Base-by-base conservation (phyloP, 2,329 filamentous ascomycete species). In the Fusarium sp. region DNA sequence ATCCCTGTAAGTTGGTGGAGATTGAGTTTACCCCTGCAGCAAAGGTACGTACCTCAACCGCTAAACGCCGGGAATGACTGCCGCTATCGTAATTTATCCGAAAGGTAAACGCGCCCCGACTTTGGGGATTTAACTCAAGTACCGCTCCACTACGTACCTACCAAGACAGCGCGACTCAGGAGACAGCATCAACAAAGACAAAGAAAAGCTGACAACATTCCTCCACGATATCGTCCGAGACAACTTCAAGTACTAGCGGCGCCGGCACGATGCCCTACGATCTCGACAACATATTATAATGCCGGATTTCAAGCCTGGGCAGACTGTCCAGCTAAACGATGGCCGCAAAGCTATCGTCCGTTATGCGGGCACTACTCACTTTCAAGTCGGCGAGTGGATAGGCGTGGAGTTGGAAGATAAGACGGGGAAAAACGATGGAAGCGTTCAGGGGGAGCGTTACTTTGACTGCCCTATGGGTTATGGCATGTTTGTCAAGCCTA, bases 401-500 rank as follows among this genome's bases (percentile, higher is more conserved):
- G 95, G 95, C 71, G 89, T 98, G 65, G 95, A 97, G 84, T 88
- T 98, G 61, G 90, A 94, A 56, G 92, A 93, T 49, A 85, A 91
- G 57, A 89, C 88, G 23, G 95, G 96, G 35, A 98, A 98, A 85
- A 98, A 98, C 76, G 94, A 98, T 86, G 95, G 95, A 71, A 92
- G 92, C 60, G 93, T 98, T 49, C 89, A 95, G 80, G 95, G 94
- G 68, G 89, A 93, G 78, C 87, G 93, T 23, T 98, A 98, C 80
- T 98, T 97, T 76, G 90, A 95, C 53, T 98, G 95, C 82, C 87
- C 79, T 81, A 91, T 88, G 89, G 93, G 85, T 42, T 85, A 85
- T 71, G 90, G 90, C 78, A 96, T 99, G 89, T 98, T 99, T 77
- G 88, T 98, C 60, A 89, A 93, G 69, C 91, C 93, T 33, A 83